Base-by-base conservation (phyloP, 2,329 filamentous ascomycete species). In the Grosmannia clavigera region DNA sequence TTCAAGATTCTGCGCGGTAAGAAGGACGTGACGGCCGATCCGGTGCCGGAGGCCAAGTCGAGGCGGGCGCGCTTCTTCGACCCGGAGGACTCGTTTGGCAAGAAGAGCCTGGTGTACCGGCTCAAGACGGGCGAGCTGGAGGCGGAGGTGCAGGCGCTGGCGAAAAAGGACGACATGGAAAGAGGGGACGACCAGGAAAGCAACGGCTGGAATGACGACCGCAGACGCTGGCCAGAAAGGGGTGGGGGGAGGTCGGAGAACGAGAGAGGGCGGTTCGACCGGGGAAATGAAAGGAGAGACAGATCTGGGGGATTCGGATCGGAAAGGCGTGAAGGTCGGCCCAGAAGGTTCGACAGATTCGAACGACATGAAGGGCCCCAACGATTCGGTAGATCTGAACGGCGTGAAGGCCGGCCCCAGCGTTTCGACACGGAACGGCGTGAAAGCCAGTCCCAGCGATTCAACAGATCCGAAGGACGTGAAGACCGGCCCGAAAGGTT, bases 31-130 rank as follows among this genome's bases (percentile, higher is more conserved):
- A 75, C 75, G 31, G 71, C 76, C 61, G 72, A 71, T 61, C 69
- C 68, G 14, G 68, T 70, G 27, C 69, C 68, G n/a, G 66, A 73
- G 55, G 71, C 73, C 3, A 73, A 76, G 66, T 75, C 80, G 6
- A 74, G 81, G 52, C 71, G 73, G 55, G 75, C 77, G 40, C 75
- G 81, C 5, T 84, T 84, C 66, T 70, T 78, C 56, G 76, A 83
- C 61, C 75, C 77, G 0, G 70, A 75, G 2, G 73, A 69, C 22
- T 63, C 67, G 1, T 81, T 82, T 66, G 82, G 81, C 22, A 81
- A 81, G 70, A 75, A 70, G 54, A 84, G 81, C 64, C 62, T 82
- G 19, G 81, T 84, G 2, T 82, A 81, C 59, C 72, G 78, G 65
- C 67, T 80, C 61, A 81, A 80, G 65, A 72, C 75, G 58, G 80